These are phyloP conservation scores for Apostasia ramifera DNA, from an alignment of 106 monocot genomes.

Conservation along the genomic window DNA sequence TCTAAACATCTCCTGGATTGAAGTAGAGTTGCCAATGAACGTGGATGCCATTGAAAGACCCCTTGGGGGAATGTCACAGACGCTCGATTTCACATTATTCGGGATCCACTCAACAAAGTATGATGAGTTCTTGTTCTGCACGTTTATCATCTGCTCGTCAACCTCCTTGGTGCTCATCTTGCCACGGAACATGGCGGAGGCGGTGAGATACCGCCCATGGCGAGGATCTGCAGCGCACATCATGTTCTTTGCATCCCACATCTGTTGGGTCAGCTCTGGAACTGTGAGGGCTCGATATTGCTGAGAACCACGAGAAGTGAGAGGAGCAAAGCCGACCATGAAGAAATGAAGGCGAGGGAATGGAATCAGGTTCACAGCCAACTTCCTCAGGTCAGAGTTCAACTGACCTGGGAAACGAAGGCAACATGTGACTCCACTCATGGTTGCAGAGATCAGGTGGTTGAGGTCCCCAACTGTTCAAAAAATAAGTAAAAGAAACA, in stretches of 20 bases:
- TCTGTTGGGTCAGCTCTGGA: slow-evolving; percentile 43
- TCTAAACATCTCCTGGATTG: slow-evolving; percentile 86
- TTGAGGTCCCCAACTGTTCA: slow-evolving; percentile 40
- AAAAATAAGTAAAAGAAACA: background rate
- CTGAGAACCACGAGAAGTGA: slow-evolving; percentile 59
- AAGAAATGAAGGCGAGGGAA: slow-evolving; percentile 74
- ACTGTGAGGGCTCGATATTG: slow-evolving; percentile 73
- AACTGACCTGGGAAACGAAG: slow-evolving; percentile 34
- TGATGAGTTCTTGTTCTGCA: slow-evolving; percentile 64
- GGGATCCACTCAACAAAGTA: slow-evolving; percentile 67
- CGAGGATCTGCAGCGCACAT: slow-evolving; percentile 57
- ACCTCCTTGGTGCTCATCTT: slow-evolving; percentile 68
- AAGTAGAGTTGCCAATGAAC: slow-evolving; percentile 78
- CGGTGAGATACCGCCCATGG: slow-evolving; percentile 53
- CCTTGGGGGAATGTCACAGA: slow-evolving; percentile 41
- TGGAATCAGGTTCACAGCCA: slow-evolving; percentile 57
- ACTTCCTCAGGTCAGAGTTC: slow-evolving; percentile 46
- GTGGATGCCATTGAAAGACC: slow-evolving; percentile 75
- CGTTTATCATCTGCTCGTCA: slow-evolving; percentile 60
- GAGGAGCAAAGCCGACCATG: slow-evolving; percentile 58
- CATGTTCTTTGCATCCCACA: slow-evolving; percentile 70
- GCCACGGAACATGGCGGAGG: slow-evolving; percentile 58
- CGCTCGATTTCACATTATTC: slow-evolving; percentile 45
- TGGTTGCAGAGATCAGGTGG: slow-evolving; percentile 50
- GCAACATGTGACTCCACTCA: slow-evolving; percentile 49